phyloP scores from a whole-genome alignment of 305 asterid genomes.

The Rubia balearica region DNA sequence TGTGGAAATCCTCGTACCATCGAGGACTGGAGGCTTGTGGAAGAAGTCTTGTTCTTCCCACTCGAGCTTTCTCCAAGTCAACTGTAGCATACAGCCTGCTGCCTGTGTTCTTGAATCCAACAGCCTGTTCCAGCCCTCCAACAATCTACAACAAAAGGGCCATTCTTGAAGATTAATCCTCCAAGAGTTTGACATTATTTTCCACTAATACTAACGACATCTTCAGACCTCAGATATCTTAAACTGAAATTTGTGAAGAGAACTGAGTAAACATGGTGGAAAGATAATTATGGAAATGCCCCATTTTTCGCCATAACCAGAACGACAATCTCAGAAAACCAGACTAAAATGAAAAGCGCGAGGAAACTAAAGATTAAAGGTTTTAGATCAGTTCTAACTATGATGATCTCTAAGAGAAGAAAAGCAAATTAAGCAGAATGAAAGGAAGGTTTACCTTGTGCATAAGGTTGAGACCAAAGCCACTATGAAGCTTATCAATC shows the following conservation, averaged over 20 bases:
- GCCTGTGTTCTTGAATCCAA: constrained; percentile 58
- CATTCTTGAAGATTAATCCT: background rate
- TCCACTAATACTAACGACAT: too few species aligned
- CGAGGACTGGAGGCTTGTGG: constrained; percentile 46
- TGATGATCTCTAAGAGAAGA: background rate
- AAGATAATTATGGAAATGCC: too few species aligned
- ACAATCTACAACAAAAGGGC: constrained; percentile 29
- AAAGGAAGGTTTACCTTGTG: constrained; percentile 36
- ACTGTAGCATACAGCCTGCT: constrained; percentile 60
- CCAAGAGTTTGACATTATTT: too few species aligned
- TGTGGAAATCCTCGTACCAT: constrained; percentile 79
- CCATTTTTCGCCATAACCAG: too few species aligned
- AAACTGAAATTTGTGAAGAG: background rate
- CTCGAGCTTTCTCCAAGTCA: constrained; percentile 68
- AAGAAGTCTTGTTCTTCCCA: constrained; percentile 60
- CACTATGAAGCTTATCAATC: constrained; percentile 45
- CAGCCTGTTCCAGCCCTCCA: constrained; percentile 51
- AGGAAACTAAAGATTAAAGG: background rate
- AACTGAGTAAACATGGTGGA: background rate
- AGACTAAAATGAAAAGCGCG: background rate
- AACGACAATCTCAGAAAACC: background rate
- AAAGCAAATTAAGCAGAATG: background rate
- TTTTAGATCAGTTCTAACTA: background rate
- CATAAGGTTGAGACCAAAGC: constrained; percentile 32
- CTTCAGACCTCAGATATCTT: too few species aligned